phyloP scores from a whole-genome alignment of 768 basidiomycete species.

The Podaxis sp. region DNA sequence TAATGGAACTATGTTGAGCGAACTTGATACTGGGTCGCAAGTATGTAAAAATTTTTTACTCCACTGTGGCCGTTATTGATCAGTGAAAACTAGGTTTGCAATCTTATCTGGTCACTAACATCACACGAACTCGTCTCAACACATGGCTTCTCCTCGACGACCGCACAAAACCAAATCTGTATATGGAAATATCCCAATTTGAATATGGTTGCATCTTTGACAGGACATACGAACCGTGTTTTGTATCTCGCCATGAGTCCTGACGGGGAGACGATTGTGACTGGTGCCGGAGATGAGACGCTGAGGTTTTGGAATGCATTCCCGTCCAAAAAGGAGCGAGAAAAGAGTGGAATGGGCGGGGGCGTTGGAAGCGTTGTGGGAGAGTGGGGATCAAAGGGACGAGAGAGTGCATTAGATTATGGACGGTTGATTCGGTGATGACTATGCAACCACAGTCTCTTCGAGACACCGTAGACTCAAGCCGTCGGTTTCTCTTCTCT shows the following conservation, averaged over 20 bases:
- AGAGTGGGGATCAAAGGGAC: constrained; percentile 22
- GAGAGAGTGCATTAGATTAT: constrained; percentile 46
- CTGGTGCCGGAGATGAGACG: constrained; percentile 97
- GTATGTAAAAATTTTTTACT: constrained; percentile 37
- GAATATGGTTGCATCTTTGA: constrained; percentile 91
- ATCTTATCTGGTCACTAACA: constrained; percentile 92
- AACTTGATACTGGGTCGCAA: constrained; percentile 95
- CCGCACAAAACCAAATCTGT: constrained; percentile 94
- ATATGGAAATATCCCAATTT: constrained; percentile 94
- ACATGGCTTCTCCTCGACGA: constrained; percentile 91
- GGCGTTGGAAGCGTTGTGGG: background rate
- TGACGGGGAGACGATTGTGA: constrained; percentile 96
- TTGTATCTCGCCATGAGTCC: constrained; percentile 97
- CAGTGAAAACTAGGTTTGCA: constrained; percentile 68
- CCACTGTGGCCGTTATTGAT: constrained; percentile 11
- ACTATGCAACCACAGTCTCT: background rate
- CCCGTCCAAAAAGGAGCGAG: constrained; percentile 56
- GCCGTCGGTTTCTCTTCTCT: background rate
- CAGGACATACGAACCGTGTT: constrained; percentile 93
- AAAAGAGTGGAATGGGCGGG: constrained; percentile 4
- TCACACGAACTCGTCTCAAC: constrained; percentile 98
- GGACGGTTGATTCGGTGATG: constrained; percentile 48
- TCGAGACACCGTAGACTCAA: background rate
- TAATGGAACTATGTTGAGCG: constrained; percentile 78
- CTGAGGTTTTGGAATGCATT: constrained; percentile 98